phyloP scores from a whole-genome alignment of 2,329 filamentous ascomycete genomes.

The Fonsecaea multimorphosa region DNA sequence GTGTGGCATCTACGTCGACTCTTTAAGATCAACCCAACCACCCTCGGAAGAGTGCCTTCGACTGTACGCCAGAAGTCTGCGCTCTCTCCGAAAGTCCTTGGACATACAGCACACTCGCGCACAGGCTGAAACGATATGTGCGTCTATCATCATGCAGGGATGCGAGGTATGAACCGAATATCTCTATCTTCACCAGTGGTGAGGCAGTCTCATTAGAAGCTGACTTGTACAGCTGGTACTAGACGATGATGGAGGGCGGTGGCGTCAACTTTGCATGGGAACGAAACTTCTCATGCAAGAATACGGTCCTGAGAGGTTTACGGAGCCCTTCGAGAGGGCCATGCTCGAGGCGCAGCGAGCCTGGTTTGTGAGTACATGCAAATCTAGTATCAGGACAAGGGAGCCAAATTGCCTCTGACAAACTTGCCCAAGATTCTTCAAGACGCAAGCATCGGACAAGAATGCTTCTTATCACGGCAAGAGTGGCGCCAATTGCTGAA shows the following conservation, averaged over 20 bases:
- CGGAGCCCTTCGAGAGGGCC: conserved; percentile 26
- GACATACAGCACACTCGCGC: conserved; percentile 1
- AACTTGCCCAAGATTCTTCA: conserved; percentile 20
- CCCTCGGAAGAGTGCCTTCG: conserved; percentile 8
- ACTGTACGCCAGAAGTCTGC: conserved; percentile 15
- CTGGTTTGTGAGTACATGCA: conserved; percentile 25
- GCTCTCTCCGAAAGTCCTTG: conserved; percentile 13
- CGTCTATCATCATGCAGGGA: conserved; percentile 32
- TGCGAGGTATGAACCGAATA: conserved; percentile 23
- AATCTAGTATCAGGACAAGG: background rate
- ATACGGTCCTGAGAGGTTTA: conserved; percentile 22
- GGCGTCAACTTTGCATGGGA: conserved; percentile 29
- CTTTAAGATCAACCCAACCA: background rate
- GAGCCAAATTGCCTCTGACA: background rate
- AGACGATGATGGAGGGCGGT: conserved; percentile 25
- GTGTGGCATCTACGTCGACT: conserved; percentile 17
- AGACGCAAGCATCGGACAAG: conserved; percentile 21
- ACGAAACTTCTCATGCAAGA: conserved; percentile 30
- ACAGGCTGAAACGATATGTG: conserved; percentile 30
- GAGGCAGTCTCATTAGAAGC: background rate
- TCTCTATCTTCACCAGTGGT: background rate
- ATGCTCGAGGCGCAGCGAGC: conserved; percentile 36
- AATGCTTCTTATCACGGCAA: conserved; percentile 28
- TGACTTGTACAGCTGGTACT: conserved; percentile 22
- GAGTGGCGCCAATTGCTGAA: conserved; percentile 25